Conservation (phyloP, 441 rosid species). For the Euphorbia schlechtendalii region DNA sequence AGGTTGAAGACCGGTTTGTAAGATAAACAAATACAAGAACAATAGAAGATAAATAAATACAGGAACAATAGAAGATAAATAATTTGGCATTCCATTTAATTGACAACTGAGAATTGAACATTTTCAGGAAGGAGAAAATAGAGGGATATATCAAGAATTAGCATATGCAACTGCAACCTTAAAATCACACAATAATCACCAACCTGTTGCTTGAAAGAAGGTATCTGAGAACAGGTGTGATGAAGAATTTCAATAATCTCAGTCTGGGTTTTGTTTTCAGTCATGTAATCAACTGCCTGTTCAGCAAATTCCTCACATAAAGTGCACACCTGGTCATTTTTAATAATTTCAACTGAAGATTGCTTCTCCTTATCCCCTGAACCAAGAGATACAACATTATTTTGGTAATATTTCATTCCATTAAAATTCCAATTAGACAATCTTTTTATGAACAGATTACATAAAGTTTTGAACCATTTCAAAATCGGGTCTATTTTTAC, state of each 20-base stretch:
- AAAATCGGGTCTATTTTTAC: too few species aligned
- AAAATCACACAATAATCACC: not conserved
- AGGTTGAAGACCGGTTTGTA: too few species aligned
- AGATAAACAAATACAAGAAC: too few species aligned
- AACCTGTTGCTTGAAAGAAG: constrained; percentile 58
- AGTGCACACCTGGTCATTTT: constrained; percentile 50
- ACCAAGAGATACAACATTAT: constrained; percentile 9
- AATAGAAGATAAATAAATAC: too few species aligned
- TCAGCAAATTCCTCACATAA: constrained; percentile 72
- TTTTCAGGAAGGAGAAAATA: not conserved
- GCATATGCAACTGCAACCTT: not conserved
- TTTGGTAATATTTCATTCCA: constrained; percentile 1
- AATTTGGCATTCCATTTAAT: not conserved
- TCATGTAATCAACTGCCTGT: constrained; percentile 52
- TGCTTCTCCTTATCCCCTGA: constrained; percentile 25
- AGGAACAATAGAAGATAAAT: not conserved
- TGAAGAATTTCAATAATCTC: constrained; percentile 54
- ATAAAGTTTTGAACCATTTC: constrained; percentile 6
- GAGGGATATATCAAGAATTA: not conserved
- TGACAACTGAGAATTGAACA: not conserved
- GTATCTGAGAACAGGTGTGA: constrained; percentile 44
- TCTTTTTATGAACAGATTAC: not conserved
- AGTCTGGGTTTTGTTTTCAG: constrained; percentile 60
- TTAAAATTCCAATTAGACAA: constrained; percentile 4
- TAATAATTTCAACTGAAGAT: constrained; percentile 26